Conservation (phyloP, 2,329 filamentous ascomycete genomes). For the Aspergillus fijiensis region DNA sequence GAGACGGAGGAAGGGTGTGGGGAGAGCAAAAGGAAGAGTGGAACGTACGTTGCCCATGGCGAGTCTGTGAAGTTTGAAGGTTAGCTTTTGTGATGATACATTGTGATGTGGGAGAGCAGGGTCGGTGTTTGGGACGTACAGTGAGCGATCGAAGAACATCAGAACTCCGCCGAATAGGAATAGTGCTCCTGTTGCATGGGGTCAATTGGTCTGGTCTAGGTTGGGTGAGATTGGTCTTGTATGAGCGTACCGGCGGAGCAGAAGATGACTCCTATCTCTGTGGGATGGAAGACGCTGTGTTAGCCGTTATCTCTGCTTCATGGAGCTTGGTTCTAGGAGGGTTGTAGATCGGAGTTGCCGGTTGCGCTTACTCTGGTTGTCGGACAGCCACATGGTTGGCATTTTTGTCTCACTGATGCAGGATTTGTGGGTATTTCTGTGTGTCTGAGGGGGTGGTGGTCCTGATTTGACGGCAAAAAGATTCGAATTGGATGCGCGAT, state of each 20-base stretch:
- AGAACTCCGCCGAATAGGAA: conserved; percentile 93
- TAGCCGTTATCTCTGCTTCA: conserved; percentile 15
- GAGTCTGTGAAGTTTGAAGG: conserved; percentile 59
- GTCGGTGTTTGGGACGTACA: conserved; percentile 58
- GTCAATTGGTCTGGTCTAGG: background rate
- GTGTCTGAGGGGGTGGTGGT: background rate
- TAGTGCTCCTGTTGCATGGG: conserved; percentile 70
- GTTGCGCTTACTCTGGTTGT: conserved; percentile 78
- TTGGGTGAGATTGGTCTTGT: background rate
- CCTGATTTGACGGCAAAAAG: background rate
- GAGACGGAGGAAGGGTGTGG: conserved; percentile 10
- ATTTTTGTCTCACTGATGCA: conserved; percentile 49
- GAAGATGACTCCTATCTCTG: conserved; percentile 96
- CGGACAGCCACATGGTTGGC: conserved; percentile 94
- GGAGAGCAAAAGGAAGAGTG: too few species aligned
- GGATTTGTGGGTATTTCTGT: background rate
- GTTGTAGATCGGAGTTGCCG: background rate
- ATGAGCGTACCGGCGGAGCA: conserved; percentile 84
- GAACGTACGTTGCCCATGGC: conserved; percentile 88
- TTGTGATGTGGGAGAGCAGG: background rate
- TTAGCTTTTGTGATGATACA: background rate
- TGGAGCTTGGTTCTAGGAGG: background rate
- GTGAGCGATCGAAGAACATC: conserved; percentile 95
- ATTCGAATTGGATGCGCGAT: background rate
- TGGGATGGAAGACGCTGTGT: conserved; percentile 13